Evolutionary conservation across 495 filamentous ascomycete genomes (phyloP).

Genomic region (Aspergillus nidulans): DNA sequence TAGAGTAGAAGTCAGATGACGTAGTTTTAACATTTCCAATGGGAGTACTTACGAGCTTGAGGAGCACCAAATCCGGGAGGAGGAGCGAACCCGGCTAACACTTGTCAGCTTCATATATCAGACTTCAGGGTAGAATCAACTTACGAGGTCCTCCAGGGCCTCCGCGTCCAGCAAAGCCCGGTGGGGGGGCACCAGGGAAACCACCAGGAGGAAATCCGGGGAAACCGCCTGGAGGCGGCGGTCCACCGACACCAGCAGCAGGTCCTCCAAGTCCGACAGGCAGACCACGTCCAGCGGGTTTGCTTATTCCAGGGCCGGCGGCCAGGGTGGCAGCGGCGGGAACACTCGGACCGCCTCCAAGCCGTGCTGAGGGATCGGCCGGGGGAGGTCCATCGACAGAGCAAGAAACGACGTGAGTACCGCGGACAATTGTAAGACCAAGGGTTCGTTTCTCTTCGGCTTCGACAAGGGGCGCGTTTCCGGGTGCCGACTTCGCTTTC

Average conservation of each 20-base stretch:
- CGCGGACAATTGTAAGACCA: slow-evolving; percentile 90
- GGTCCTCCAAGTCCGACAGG: slow-evolving; percentile 86
- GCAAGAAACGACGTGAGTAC: slow-evolving; percentile 86
- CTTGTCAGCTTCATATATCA: slow-evolving; percentile 9
- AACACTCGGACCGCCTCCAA: slow-evolving; percentile 71
- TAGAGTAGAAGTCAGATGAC: slow-evolving; percentile 24
- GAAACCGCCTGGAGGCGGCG: slow-evolving; percentile 57
- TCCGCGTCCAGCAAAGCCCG: slow-evolving; percentile 74
- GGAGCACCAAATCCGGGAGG: slow-evolving; percentile 58
- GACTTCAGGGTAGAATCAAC: slow-evolving; percentile 19
- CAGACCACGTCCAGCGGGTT: slow-evolving; percentile 87
- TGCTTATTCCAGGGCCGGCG: slow-evolving; percentile 84
- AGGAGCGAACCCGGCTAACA: slow-evolving; percentile 54
- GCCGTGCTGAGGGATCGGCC: slow-evolving; percentile 83
- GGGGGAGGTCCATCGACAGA: slow-evolving; percentile 97
- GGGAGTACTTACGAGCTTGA: slow-evolving; percentile 52
- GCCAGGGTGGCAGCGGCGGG: slow-evolving; percentile 60
- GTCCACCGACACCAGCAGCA: slow-evolving; percentile 82
- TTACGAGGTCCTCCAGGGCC: slow-evolving; percentile 61
- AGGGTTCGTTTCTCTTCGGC: slow-evolving; percentile 95
- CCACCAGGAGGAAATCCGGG: slow-evolving; percentile 59
- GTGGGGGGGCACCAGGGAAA: slow-evolving; percentile 64
- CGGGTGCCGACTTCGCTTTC: slow-evolving; percentile 68
- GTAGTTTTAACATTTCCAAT: neutral
- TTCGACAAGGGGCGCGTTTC: slow-evolving; percentile 62